Base-by-base conservation (phyloP, 1,139 yeast species). In the Blastobotrys buckinghamii region DNA sequence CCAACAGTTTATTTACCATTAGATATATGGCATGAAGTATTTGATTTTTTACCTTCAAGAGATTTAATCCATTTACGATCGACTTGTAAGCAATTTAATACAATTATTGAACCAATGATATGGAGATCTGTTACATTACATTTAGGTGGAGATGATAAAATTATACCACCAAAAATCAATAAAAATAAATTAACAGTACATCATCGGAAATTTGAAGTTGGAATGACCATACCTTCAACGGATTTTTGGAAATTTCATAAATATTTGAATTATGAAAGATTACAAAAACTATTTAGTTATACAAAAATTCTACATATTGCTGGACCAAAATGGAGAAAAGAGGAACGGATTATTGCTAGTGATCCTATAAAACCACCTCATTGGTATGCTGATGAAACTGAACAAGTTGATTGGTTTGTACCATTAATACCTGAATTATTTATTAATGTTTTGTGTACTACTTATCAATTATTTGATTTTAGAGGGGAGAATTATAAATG, bases 191-290 rank as follows among this genome's bases (percentile, higher is more conserved):
- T n/a, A n/a, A n/a, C n/a, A n/a, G n/a, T n/a, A 27, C 22, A 16
- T 13, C 24, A 19, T 13, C 2, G 39, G 27, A 22, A 36, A 20
- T 6, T 36, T 16, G 39, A 36, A n/a, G 39, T 36, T 24, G 39
- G 39, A 8, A 41, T 41, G 22, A 41, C 30, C 6, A 19, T 40
- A 17, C 3, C 26, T 7, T 42, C 35, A 24, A 9, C 33, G 13
- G 47, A 44, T 33, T 20, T 38, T 17, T 44, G 47, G 47, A 44
- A 44, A 26, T 16, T 44, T 2, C 33, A 16, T 42, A 44, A 44
- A 19, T 20, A 29, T 13, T 44, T 30, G 17, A 42, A 42, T 12
- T 8, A 32, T n/a, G 30, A 37, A n/a, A 29, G 19, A 16, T 12
- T 40, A 3, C 15, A 15, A 6, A 6, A 15, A n/a, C 20, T 39